Evolutionary conservation across 2,329 filamentous ascomycete species (phyloP).

Genomic region (Monilinia fructigena): DNA sequence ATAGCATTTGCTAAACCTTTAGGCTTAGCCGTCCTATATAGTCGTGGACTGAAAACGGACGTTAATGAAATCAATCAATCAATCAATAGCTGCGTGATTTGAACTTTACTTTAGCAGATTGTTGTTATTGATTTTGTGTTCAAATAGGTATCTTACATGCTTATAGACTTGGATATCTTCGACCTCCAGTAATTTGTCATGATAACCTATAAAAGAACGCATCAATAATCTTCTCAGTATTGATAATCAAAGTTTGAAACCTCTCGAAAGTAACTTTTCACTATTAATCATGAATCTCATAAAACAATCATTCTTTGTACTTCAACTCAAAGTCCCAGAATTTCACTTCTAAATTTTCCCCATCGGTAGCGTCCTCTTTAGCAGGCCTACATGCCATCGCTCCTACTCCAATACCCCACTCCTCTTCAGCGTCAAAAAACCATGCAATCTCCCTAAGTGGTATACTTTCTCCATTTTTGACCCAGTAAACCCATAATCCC

Average conservation of each 20-base stretch:
- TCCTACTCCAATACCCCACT: background rate
- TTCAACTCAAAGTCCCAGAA: constrained; percentile 17
- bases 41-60: too few relatives aligned
- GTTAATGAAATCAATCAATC: too few relatives aligned
- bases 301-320: background rate
- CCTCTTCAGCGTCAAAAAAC: constrained; percentile 20
- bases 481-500: constrained; percentile 21
- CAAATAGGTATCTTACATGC: too few relatives aligned
- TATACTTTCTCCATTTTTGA: constrained; percentile 1
- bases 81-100: too few relatives aligned
- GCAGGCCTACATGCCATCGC: constrained; percentile 20
- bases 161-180: background rate
- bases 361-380: background rate
- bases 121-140: too few relatives aligned
- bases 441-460: constrained; percentile 19
- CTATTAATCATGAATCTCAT: accelerated
- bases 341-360: constrained; percentile 6
- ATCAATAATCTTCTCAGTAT: background rate
- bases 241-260: background rate
- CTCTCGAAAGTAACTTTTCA: background rate
- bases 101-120: too few relatives aligned
- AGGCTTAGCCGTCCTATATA: too few relatives aligned
- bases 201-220: background rate
- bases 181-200: background rate
- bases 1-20: too few relatives aligned